Percentiles rank a stretch among this genome's conserved stretches.
Conservation (phyloP, 345 rosid species). For the Iberis pinnata region DNA sequence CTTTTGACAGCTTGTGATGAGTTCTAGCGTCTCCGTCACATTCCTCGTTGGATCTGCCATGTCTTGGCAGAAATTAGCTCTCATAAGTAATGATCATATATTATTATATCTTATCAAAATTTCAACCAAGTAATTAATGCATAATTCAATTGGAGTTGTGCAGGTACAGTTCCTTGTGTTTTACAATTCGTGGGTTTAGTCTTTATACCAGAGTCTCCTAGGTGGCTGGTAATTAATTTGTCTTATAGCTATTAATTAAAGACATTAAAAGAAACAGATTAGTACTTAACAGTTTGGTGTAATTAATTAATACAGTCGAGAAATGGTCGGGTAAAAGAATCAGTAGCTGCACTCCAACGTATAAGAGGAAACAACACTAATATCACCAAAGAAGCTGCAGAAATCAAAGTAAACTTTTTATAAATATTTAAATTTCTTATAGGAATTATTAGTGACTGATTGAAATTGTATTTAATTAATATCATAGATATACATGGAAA, state of each 20-base stretch:
- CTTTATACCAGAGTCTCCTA: conserved; percentile 35
- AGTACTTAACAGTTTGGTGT: background rate
- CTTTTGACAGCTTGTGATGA: conserved; percentile 56
- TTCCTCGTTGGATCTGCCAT: conserved; percentile 62
- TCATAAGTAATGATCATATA: conserved; percentile 39
- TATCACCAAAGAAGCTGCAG: conserved; percentile 43
- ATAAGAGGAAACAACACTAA: conserved; percentile 42
- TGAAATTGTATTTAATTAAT: background rate
- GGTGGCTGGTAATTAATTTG: conserved; percentile 54
- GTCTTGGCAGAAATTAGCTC: conserved; percentile 62
- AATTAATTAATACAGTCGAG: conserved; percentile 41
- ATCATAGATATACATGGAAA: conserved; percentile 46
- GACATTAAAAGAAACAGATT: background rate
- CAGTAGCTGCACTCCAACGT: conserved; percentile 35
- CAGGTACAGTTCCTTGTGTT: conserved; percentile 47
- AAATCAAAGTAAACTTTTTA: conserved; percentile 45
- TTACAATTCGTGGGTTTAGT: conserved; percentile 23
- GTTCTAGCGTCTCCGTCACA: conserved; percentile 52
- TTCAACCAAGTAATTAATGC: too few species aligned
- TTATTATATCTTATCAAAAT: too few species aligned
- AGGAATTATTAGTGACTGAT: background rate
- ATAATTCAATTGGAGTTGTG: conserved; percentile 36
- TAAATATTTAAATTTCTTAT: background rate
- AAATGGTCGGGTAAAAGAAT: conserved; percentile 37
- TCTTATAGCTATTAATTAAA: conserved; percentile 32